Percentiles rank a stretch among this genome's conserved stretches.
Conservation (phyloP, 106 monocot species). For the Acorus calamus region DNA sequence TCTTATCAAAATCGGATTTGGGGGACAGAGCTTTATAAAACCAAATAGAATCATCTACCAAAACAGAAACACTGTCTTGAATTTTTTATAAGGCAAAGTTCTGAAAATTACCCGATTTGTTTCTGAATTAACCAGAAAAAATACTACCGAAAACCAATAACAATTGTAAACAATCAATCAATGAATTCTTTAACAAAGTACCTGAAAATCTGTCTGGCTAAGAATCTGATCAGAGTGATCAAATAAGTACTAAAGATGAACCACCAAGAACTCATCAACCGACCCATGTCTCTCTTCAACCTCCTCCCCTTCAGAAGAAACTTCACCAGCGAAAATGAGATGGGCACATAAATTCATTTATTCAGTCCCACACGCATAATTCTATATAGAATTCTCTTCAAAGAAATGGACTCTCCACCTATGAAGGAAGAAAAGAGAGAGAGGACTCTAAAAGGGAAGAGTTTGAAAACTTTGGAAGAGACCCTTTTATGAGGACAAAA, state of each 20-base stretch:
- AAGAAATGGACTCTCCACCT: constrained; percentile 10
- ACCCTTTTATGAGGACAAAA: no score
- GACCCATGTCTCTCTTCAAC: constrained; percentile 12
- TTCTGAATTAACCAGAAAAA: not conserved
- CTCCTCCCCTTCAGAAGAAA: not conserved
- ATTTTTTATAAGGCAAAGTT: no score
- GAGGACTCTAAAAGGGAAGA: not conserved
- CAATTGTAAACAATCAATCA: not conserved
- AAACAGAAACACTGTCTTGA: no score
- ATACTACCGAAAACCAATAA: not conserved
- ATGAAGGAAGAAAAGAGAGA: not conserved
- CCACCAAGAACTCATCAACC: constrained; percentile 17
- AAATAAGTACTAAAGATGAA: constrained; percentile 13
- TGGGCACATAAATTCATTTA: not conserved
- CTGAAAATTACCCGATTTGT: not conserved
- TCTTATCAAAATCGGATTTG: no score
- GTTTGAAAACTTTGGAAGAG: not conserved
- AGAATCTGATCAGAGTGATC: constrained; percentile 13
- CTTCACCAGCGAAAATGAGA: not conserved
- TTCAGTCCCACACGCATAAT: not conserved
- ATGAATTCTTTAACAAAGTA: not conserved
- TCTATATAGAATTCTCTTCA: not conserved
- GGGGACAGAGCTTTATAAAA: no score
- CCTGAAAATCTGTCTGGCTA: constrained; percentile 25
- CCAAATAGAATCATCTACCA: no score